These are phyloP conservation scores for Corynascus novoguineensis DNA, from an alignment of 495 filamentous ascomycete genomes.

Conservation along the genomic window DNA sequence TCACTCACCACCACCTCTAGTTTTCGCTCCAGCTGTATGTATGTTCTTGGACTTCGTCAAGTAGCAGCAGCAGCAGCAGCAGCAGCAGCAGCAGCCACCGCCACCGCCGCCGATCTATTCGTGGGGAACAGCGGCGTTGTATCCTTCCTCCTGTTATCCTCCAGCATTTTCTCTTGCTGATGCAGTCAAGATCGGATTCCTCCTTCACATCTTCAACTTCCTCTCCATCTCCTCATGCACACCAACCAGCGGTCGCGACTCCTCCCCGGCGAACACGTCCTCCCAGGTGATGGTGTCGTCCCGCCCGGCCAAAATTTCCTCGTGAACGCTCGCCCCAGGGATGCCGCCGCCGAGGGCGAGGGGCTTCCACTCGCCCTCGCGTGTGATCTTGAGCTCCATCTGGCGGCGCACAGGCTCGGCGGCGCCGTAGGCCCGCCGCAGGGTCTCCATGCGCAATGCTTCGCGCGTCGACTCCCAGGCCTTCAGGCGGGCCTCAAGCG, in stretches of 20 bases:
- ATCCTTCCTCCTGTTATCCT: not conserved
- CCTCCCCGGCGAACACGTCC: conserved; percentile 78
- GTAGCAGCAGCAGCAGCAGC: no score
- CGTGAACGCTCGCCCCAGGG: conserved; percentile 48
- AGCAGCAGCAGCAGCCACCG: no score
- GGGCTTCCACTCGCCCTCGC: conserved; percentile 50
- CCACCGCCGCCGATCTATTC: no score
- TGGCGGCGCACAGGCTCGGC: conserved; percentile 89
- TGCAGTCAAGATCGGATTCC: no score
- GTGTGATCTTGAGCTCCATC: conserved; percentile 87
- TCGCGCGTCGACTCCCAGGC: conserved; percentile 83
- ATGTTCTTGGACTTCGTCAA: no score
- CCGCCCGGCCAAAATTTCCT: conserved; percentile 76
- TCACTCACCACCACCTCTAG: no score
- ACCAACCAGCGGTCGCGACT: conserved; percentile 57
- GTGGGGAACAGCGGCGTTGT: not conserved
- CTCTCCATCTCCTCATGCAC: conserved; percentile 94
- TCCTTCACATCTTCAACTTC: conserved; percentile 54
- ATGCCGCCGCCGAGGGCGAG: conserved; percentile 38
- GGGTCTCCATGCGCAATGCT: conserved; percentile 73
- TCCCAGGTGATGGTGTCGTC: conserved; percentile 78
- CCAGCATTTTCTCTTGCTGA: not conserved
- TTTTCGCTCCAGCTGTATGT: no score
- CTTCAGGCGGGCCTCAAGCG: conserved; percentile 81
- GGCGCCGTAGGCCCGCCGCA: conserved; percentile 82